A percentile compares a stretch with the other conserved stretches of the same genome.
Evolutionary conservation across 1,284 basidiomycete species (phyloP).

Genomic region (Melampsora larici-populina): DNA sequence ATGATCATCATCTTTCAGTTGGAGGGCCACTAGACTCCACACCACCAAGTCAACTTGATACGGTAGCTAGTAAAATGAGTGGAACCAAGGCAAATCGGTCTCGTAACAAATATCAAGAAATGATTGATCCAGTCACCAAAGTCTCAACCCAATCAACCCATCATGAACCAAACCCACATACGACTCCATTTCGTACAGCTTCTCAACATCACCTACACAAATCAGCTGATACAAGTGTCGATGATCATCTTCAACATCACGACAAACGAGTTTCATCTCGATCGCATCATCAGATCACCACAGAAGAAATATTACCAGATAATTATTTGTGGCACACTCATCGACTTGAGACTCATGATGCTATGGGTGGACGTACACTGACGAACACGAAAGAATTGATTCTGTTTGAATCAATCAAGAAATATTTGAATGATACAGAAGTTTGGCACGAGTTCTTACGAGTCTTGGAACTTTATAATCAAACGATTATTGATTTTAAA

Average conservation of each 20-base stretch:
- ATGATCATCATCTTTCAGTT: not conserved
- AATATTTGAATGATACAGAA: constrained; percentile 44
- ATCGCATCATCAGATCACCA: constrained; percentile 14
- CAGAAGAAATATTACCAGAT: constrained; percentile 10
- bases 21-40: not conserved
- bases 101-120: not conserved
- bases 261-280: constrained; percentile 9
- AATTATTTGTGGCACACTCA: constrained; percentile 25
- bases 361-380: constrained; percentile 41
- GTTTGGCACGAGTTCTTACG: constrained; percentile 54
- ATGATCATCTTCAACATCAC: not conserved
- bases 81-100: constrained; percentile 26
- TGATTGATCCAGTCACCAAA: too few relatives aligned
- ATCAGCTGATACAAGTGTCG: constrained; percentile 18
- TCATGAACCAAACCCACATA: constrained; percentile 1
- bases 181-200: not conserved
- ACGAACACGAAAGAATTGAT: constrained; percentile 39
- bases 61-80: constrained; percentile 6
- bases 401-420: constrained; percentile 36
- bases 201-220: constrained; percentile 9
- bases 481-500: constrained; percentile 48
- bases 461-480: constrained; percentile 54
- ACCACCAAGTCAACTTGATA: constrained; percentile 7
- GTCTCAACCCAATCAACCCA: not conserved
- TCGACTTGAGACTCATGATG: constrained; percentile 37